phyloP scores from a whole-genome alignment of 495 filamentous ascomycete genomes.

The Lepidopterella palustris region DNA sequence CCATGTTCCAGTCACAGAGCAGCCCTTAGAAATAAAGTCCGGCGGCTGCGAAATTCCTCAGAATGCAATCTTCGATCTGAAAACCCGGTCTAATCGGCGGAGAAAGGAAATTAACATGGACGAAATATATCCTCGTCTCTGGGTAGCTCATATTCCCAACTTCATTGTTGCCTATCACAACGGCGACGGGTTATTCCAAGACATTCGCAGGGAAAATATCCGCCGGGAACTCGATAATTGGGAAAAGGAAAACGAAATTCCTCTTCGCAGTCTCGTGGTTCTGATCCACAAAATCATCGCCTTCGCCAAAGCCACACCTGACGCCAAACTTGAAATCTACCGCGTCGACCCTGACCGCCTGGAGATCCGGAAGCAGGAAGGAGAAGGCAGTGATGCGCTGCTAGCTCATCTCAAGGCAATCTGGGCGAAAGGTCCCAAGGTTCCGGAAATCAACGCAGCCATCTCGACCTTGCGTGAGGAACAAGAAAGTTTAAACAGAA shows the following conservation, averaged over 20 bases:
- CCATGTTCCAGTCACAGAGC: not conserved
- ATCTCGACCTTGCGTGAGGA: too few species aligned
- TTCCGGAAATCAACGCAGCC: not conserved
- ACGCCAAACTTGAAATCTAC: slow-evolving; percentile 43
- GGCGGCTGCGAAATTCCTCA: slow-evolving; percentile 39
- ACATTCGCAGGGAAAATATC: slow-evolving; percentile 45
- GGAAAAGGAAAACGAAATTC: slow-evolving; percentile 43
- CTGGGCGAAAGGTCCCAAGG: not conserved
- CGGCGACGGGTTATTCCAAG: slow-evolving; percentile 44
- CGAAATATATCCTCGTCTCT: slow-evolving; percentile 51
- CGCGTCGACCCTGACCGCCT: slow-evolving; percentile 33
- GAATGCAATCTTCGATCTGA: slow-evolving; percentile 56
- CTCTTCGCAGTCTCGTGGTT: slow-evolving; percentile 37
- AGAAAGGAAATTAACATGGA: slow-evolving; percentile 36
- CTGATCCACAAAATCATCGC: slow-evolving; percentile 45
- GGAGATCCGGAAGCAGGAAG: slow-evolving; percentile 41
- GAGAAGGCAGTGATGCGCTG: slow-evolving; percentile 29
- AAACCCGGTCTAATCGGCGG: slow-evolving; percentile 48
- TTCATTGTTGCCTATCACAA: slow-evolving; percentile 57
- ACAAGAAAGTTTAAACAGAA: not conserved
- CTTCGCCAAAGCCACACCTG: slow-evolving; percentile 32
- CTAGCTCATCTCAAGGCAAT: slow-evolving; percentile 9
- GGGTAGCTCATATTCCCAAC: slow-evolving; percentile 55
- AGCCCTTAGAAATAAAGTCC: slow-evolving; percentile 10
- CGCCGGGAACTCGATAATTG: slow-evolving; percentile 44